Conservation (phyloP, 805 yeast genomes). For the Yamadazyma sp. region DNA sequence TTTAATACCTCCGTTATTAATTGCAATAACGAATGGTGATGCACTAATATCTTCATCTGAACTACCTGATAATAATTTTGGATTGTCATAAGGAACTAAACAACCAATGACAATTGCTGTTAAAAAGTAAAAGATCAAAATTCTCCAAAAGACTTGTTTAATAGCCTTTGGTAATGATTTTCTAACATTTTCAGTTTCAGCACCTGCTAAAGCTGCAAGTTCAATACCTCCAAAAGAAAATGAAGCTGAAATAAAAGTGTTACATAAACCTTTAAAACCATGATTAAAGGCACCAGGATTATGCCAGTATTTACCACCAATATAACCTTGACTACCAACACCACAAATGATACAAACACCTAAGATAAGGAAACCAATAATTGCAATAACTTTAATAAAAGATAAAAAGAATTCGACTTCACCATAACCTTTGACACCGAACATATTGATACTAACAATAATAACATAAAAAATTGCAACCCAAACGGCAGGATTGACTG, state of each 20-base stretch:
- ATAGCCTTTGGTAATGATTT: constrained; percentile 39
- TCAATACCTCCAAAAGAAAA: constrained; percentile 35
- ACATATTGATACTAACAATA: constrained; percentile 26
- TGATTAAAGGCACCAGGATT: constrained; percentile 33
- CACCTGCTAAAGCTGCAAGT: constrained; percentile 36
- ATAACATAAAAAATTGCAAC: constrained; percentile 30
- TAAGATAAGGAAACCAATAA: constrained; percentile 31
- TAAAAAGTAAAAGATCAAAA: constrained; percentile 36
- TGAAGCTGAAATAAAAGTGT: constrained; percentile 32
- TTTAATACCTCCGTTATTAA: constrained; percentile 56
- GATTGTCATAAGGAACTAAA: constrained; percentile 51
- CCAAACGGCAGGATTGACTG: constrained; percentile 35
- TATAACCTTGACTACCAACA: constrained; percentile 31
- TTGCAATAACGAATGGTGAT: constrained; percentile 75
- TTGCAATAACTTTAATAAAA: constrained; percentile 31
- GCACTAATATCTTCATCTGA: constrained; percentile 53
- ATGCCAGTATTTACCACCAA: constrained; percentile 33
- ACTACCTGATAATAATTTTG: constrained; percentile 45
- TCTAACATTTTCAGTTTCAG: constrained; percentile 39
- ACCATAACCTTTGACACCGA: constrained; percentile 37
- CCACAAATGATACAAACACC: constrained; percentile 35
- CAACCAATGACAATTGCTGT: constrained; percentile 34
- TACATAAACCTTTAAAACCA: constrained; percentile 38
- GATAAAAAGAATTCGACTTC: constrained; percentile 33
- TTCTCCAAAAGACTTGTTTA: constrained; percentile 44